A percentile compares a stretch with the other conserved stretches of the same genome.
Evolutionary conservation across 1,284 basidiomycete species (phyloP).

Genomic region (Cryptococcus sp.): DNA sequence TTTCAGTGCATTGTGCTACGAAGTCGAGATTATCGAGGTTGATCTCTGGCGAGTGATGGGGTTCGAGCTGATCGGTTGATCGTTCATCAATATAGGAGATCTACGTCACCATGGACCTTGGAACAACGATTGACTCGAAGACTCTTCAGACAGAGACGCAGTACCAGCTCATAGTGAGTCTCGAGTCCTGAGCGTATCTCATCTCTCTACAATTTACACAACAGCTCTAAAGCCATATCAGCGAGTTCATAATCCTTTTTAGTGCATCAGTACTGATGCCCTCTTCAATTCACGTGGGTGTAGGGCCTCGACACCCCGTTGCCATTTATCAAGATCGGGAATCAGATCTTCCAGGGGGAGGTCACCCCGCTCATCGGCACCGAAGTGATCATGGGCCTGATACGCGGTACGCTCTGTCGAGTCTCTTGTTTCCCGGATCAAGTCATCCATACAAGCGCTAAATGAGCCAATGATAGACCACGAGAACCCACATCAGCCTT

Average conservation of each 20-base stretch:
- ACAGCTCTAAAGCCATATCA: not conserved
- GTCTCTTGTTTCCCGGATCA: not conserved
- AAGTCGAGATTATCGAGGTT: not conserved
- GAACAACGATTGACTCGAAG: conserved; percentile 37
- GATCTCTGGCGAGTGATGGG: not conserved
- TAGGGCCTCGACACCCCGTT: conserved; percentile 51
- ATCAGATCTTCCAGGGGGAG: conserved; percentile 48
- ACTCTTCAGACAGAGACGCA: conserved; percentile 36
- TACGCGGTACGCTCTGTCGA: conserved; percentile 33
- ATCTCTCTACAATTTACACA: not conserved
- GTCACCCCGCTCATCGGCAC: conserved; percentile 45
- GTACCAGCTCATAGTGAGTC: conserved; percentile 48
- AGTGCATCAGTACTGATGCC: not conserved
- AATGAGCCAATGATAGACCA: conserved; percentile 26
- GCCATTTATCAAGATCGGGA: conserved; percentile 50
- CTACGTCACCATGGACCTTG: conserved; percentile 47
- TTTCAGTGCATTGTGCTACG: no score
- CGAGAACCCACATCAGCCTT: conserved; percentile 33
- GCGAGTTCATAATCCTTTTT: not conserved
- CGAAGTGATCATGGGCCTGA: conserved; percentile 47
- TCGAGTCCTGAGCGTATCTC: not conserved
- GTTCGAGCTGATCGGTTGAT: conserved; percentile 7
- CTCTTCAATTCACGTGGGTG: not conserved
- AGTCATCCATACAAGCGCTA: not conserved
- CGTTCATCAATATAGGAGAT: conserved; percentile 27